Evolutionary conservation across 306 rosid genomes (phyloP).

Genomic region (Fragaria iinumae): DNA sequence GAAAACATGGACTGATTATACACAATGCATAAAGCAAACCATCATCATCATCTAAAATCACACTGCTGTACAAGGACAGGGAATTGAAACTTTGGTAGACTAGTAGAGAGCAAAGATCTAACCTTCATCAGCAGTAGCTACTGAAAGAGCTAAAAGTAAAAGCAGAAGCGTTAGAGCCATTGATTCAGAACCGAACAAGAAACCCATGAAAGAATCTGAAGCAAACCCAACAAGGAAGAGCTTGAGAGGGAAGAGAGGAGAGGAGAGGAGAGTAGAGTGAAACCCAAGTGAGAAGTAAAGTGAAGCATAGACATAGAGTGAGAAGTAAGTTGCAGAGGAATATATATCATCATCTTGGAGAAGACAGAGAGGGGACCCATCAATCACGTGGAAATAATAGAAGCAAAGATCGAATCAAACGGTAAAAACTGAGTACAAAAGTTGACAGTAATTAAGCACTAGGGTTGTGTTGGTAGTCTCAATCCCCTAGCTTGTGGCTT

Average conservation of each 20-base stretch:
- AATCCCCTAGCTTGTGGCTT: neutral
- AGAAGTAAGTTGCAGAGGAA: constrained; percentile 53
- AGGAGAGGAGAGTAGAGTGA: constrained; percentile 24
- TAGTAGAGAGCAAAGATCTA: constrained; percentile 24
- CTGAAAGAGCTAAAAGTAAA: constrained; percentile 44
- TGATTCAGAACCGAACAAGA: constrained; percentile 26
- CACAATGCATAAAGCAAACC: neutral
- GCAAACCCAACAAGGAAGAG: constrained; percentile 38
- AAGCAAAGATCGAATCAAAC: constrained; percentile 36
- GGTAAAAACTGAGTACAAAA: constrained; percentile 18
- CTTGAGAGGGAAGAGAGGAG: constrained; percentile 34
- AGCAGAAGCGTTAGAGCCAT: constrained; percentile 60
- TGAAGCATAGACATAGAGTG: constrained; percentile 36
- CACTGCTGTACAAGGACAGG: neutral
- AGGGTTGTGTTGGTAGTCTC: neutral
- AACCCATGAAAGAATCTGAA: constrained; percentile 29
- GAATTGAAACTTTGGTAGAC: neutral
- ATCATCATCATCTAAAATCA: neutral
- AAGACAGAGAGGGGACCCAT: constrained; percentile 29
- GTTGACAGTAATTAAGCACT: constrained; percentile 22
- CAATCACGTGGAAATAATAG: constrained; percentile 37
- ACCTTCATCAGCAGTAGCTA: constrained; percentile 71
- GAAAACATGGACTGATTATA: neutral
- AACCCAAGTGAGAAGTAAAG: constrained; percentile 29
- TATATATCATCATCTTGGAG: constrained; percentile 17